phyloP scores from a whole-genome alignment of 257 asterid species.

The Scutellaria minor region DNA sequence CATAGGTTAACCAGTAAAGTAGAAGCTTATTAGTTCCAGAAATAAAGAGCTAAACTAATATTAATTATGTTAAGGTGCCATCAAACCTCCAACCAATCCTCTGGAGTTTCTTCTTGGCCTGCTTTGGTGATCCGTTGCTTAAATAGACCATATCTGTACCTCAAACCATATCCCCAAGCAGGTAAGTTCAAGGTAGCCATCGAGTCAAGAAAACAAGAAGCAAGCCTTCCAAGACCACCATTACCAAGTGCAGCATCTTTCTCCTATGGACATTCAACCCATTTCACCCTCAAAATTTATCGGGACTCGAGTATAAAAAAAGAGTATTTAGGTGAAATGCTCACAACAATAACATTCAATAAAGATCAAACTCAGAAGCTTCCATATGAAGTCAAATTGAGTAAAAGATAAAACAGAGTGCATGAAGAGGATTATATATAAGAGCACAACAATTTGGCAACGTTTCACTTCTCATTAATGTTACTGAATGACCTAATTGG shows the following conservation, averaged over 20 bases:
- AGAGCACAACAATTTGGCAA: neutral
- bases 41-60: conserved; percentile 25
- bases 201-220: conserved; percentile 98
- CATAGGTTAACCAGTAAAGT: conserved; percentile 36
- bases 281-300: conserved; percentile 27
- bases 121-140: conserved; percentile 82
- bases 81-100: conserved; percentile 97
- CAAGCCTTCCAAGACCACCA: conserved; percentile 99
- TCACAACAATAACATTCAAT: conserved; percentile 45
- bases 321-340: conserved; percentile 44
- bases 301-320: conserved; percentile 43
- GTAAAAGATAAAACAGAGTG: conserved; percentile 13
- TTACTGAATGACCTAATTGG: conserved; percentile 1
- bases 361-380: conserved; percentile 7
- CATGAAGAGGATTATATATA: neutral
- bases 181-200: conserved; percentile 97
- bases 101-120: conserved; percentile 95
- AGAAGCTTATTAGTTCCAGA: conserved; percentile 24
- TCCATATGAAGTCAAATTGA: conserved; percentile 22
- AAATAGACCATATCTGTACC: conserved; percentile 94
- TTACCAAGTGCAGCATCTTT: conserved; percentile 99
- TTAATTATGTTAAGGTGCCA: conserved; percentile 30
- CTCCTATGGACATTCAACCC: conserved; percentile 60
- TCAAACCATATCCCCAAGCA: conserved; percentile 99
- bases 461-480: conserved; percentile 13